phyloP scores from a whole-genome alignment of 495 filamentous ascomycete genomes.

The Xylaria flabelliformis region DNA sequence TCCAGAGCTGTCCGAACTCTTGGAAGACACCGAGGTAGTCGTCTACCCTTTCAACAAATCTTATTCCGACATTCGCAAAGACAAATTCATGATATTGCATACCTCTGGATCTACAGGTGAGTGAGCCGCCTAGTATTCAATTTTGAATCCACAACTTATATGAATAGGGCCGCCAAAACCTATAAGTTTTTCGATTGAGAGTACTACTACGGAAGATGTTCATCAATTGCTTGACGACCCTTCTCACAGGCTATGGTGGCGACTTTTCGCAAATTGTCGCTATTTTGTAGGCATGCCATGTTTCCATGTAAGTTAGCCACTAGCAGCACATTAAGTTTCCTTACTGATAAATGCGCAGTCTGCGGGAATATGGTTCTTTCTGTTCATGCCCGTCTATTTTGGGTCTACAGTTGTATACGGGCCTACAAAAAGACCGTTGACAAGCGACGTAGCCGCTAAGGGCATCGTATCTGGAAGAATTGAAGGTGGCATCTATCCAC shows the following conservation, averaged over 20 bases:
- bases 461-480: neutral
- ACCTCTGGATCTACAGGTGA: slow-evolving; percentile 5
- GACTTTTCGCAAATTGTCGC: neutral
- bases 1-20: slow-evolving; percentile 1
- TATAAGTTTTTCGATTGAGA: slow-evolving; percentile 3
- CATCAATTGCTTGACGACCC: slow-evolving; percentile 6
- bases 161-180: slow-evolving; percentile 1
- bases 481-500: neutral
- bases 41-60: slow-evolving; percentile 1
- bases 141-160: neutral
- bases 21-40: neutral
- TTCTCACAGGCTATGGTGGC: neutral
- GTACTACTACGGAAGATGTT: neutral
- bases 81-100: neutral
- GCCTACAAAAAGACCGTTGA: neutral
- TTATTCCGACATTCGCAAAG: neutral
- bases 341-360: neutral
- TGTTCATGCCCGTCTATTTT: neutral
- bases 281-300: neutral
- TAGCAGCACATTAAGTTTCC: neutral
- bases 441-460: neutral
- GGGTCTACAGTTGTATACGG: neutral
- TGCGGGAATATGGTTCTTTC: neutral
- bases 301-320: neutral
- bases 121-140: neutral